phyloP scores from a whole-genome alignment of 257 asterid genomes.

The Ballota nigra region DNA sequence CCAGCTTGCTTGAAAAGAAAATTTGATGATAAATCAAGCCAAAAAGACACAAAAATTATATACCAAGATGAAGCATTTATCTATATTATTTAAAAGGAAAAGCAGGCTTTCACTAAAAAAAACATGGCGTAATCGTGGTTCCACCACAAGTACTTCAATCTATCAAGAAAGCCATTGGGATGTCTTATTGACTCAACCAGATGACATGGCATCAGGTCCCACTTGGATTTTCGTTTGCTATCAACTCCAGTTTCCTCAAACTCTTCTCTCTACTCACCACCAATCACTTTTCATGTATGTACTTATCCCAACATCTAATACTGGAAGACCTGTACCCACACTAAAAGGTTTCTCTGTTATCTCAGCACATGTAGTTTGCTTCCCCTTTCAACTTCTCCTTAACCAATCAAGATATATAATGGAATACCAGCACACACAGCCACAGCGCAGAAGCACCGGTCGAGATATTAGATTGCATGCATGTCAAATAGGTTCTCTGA shows the following conservation, averaged over 20 bases:
- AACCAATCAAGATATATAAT: not conserved
- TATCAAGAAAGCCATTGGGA: not conserved
- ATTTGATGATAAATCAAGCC: not conserved
- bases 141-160: not conserved
- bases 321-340: conserved; percentile 3
- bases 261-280: not conserved
- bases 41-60: not conserved
- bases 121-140: not conserved
- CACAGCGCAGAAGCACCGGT: not conserved
- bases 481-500: not conserved
- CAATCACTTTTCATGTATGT: not conserved
- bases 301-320: not conserved
- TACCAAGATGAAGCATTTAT: conserved; percentile 5
- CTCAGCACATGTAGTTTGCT: not conserved
- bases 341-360: not conserved
- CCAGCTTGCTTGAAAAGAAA: conserved; percentile 13
- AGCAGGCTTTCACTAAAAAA: not conserved
- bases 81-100: conserved; percentile 3
- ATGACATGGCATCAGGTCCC: not conserved
- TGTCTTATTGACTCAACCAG: conserved; percentile 1
- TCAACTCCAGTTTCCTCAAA: not conserved
- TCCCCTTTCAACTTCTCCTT: not conserved
- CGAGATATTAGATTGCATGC: not conserved
- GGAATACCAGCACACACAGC: not conserved
- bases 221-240: conserved; percentile 6